A percentile compares a stretch with the other conserved stretches of the same genome.
Evolutionary conservation across 1,284 basidiomycete species (phyloP).

Genomic region (Ustilago crameri): DNA sequence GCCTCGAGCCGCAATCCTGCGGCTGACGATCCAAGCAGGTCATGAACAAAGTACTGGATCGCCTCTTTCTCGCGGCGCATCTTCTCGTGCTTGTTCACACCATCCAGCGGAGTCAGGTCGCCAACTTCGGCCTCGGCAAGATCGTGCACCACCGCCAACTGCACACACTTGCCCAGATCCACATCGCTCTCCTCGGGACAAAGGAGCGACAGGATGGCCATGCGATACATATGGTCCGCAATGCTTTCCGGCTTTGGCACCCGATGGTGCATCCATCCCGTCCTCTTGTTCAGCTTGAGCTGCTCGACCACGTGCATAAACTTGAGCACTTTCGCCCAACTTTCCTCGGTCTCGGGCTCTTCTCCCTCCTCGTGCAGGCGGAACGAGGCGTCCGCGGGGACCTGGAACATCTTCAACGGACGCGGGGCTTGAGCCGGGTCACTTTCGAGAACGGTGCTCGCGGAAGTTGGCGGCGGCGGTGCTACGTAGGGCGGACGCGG

Average conservation of each 20-base stretch:
- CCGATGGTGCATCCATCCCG: constrained; percentile 66
- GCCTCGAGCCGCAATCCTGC: constrained; percentile 81
- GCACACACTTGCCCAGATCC: constrained; percentile 77
- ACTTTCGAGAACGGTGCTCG: constrained; percentile 40
- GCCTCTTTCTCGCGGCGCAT: constrained; percentile 83
- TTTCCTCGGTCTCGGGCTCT: constrained; percentile 44
- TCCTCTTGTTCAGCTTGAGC: constrained; percentile 65
- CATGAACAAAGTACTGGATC: constrained; percentile 88
- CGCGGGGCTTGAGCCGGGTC: constrained; percentile 46
- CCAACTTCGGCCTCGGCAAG: constrained; percentile 96
- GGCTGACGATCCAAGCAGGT: constrained; percentile 85
- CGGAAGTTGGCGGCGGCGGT: constrained; percentile 58
- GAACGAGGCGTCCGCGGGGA: constrained; percentile 34
- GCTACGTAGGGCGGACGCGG: constrained; percentile 58
- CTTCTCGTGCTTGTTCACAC: constrained; percentile 85
- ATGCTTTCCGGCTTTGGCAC: constrained; percentile 73
- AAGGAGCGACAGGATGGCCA: constrained; percentile 91
- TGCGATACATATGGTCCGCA: constrained; percentile 96
- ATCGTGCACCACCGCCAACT: constrained; percentile 92
- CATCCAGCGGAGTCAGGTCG: constrained; percentile 90
- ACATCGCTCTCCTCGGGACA: constrained; percentile 73
- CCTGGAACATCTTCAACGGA: constrained; percentile 43
- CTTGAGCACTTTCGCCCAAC: constrained; percentile 52
- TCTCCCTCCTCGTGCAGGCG: constrained; percentile 42
- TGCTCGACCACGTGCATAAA: constrained; percentile 64